phyloP scores from a whole-genome alignment of 345 rosid species.

The Eucalyptus camaldulensis region DNA sequence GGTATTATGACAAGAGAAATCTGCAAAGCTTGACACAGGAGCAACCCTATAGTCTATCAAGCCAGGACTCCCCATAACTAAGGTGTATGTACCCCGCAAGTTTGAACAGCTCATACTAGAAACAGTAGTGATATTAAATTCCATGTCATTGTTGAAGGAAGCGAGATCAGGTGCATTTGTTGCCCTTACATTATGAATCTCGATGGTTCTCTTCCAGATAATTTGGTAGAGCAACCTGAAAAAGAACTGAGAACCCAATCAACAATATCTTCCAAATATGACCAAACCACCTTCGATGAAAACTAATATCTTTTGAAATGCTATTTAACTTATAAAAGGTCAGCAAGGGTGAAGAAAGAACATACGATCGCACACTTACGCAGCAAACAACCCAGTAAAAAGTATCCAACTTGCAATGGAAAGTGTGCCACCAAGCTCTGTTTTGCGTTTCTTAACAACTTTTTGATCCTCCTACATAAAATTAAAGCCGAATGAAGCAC shows the following conservation, averaged over 20 bases:
- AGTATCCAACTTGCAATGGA: conserved; percentile 96
- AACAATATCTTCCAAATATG: neutral
- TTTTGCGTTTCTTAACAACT: conserved; percentile 72
- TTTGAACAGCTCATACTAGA: conserved; percentile 91
- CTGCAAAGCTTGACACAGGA: conserved; percentile 32
- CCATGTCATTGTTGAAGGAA: conserved; percentile 63
- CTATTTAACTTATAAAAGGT: neutral
- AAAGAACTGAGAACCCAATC: conserved; percentile 28
- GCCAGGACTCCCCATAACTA: conserved; percentile 64
- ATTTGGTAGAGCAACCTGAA: conserved; percentile 93
- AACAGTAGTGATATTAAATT: conserved; percentile 68
- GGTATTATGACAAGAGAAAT: conserved; percentile 61
- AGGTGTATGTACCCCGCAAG: conserved; percentile 43
- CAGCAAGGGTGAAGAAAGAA: neutral
- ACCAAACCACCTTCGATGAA: neutral
- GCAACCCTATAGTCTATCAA: conserved; percentile 33
- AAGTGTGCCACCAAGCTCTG: conserved; percentile 87
- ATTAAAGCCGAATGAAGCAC: neutral
- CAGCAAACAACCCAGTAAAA: conserved; percentile 80
- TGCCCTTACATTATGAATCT: conserved; percentile 85
- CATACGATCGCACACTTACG: conserved; percentile 44
- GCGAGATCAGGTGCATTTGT: conserved; percentile 65
- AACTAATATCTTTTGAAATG: neutral
- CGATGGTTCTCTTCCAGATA: conserved; percentile 70
- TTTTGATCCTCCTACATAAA: conserved; percentile 66